phyloP scores from a whole-genome alignment of 2,329 filamentous ascomycete genomes.

The Pseudopyricularia cyperi region DNA sequence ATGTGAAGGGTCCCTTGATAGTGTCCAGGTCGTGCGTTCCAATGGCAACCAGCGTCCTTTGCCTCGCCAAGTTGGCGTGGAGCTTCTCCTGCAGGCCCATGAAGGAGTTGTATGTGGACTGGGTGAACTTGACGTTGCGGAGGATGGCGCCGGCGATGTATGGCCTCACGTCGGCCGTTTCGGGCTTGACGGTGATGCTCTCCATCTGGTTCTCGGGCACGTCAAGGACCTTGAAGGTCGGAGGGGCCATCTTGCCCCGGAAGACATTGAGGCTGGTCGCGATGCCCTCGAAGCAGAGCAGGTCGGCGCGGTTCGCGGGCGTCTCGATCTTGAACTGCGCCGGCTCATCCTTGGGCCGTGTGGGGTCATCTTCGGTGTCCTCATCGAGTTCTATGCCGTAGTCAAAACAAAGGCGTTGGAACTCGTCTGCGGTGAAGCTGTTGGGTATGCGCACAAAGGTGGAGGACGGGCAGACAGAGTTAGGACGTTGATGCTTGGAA shows the following conservation, averaged over 20 bases:
- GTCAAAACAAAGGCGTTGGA: conserved; percentile 96
- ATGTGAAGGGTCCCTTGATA: conserved; percentile 87
- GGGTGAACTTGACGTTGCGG: conserved; percentile 80
- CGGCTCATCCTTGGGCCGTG: conserved; percentile 69
- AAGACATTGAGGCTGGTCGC: conserved; percentile 94
- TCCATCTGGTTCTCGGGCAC: conserved; percentile 63
- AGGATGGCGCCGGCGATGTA: conserved; percentile 84
- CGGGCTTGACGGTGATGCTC: conserved; percentile 66
- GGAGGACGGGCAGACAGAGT: not conserved
- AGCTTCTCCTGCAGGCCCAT: conserved; percentile 96
- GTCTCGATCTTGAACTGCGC: conserved; percentile 97
- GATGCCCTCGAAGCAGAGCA: conserved; percentile 96
- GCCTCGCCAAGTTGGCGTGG: conserved; percentile 86
- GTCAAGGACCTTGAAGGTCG: conserved; percentile 65
- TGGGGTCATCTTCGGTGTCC: conserved; percentile 63
- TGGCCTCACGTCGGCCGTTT: conserved; percentile 67
- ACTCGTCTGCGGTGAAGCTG: conserved; percentile 83
- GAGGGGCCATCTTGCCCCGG: conserved; percentile 59
- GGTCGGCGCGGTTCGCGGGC: conserved; percentile 75
- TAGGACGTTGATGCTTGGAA: not conserved
- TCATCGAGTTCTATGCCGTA: conserved; percentile 98
- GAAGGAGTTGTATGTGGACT: conserved; percentile 91
- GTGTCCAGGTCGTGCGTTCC: conserved; percentile 95
- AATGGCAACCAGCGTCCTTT: conserved; percentile 89
- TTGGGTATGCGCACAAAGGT: not conserved